Evolutionary conservation across 1,284 basidiomycete genomes (phyloP), one percentile per base, ranked within the genome.

Genomic region (Puccinia novopanici): DNA sequence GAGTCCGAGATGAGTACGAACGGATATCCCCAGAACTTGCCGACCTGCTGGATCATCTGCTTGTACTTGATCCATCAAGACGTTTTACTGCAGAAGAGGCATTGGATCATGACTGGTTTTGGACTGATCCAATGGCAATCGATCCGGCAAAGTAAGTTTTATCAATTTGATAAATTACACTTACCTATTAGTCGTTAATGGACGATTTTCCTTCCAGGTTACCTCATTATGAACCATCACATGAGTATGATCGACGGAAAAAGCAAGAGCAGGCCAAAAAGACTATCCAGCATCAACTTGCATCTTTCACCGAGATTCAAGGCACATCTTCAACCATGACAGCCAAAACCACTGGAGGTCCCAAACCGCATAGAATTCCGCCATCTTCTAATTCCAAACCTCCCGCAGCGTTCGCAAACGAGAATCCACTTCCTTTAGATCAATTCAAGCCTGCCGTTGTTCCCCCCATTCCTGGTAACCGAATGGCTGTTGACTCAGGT

Each of bases 81-180:
- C 85, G 89, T 5, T 83, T 88, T 6, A 88, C 89, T 3, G 89
- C 89, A 0, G 84, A 83, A 27, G 84, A 88, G 40, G 88, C 88
- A 0, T 85, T 89, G 54, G 86, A 88, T 72, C 87, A 89, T 83
- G 86, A 87, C 0, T 89, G 87, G 87, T 88, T 85, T 86, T 95
- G 93, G 92, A 91, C 90, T 0, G 91, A 92, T 82, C 93, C 93
- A 0, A 84, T 93, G 42, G 91, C 93, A 19, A 92, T 92, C n/a
- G 91, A 92, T 86, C 91, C 92, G 0, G 91, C 91, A 85, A 89
- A 89, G 93, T 93, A 82, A 82, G 90, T 88, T 67, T 79, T 83
- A 48, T 65, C 30, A 45, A 75, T 34, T 77, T 57, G 80, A 67
- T 24, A 70, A 75, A 78, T 54, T 68, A 81, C 50, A 19, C 10